These are phyloP conservation scores for Yamadazyma ubonensis DNA, from an alignment of 805 yeast species.

Conservation along the genomic window DNA sequence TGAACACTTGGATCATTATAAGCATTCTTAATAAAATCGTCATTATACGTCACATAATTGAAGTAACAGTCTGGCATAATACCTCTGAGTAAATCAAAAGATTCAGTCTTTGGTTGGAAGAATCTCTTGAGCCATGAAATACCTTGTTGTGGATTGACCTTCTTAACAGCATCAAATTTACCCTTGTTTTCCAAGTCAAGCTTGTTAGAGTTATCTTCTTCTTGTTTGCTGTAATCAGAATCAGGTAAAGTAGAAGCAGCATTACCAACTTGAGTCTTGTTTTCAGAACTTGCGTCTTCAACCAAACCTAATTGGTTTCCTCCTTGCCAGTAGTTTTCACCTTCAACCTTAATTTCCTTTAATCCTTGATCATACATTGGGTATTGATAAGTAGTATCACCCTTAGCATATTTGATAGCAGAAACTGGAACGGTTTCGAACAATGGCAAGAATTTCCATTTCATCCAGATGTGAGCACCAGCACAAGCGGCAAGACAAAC, in stretches of 20 bases:
- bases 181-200: constrained; percentile 7
- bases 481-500: constrained; percentile 59
- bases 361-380: constrained; percentile 66
- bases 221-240: constrained; percentile 12
- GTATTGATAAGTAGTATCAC: constrained; percentile 45
- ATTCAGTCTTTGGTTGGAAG: constrained; percentile 47
- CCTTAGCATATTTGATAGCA: constrained; percentile 50
- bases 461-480: constrained; percentile 55
- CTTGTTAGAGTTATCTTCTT: constrained; percentile 10
- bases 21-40: constrained; percentile 40
- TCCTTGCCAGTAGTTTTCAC: constrained; percentile 48
- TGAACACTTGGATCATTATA: constrained; percentile 58
- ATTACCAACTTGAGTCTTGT: constrained; percentile 19
- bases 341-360: constrained; percentile 53
- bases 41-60: constrained; percentile 42
- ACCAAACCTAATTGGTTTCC: constrained; percentile 41
- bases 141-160: constrained; percentile 19
- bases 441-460: constrained; percentile 58
- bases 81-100: constrained; percentile 45
- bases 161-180: constrained; percentile 3
- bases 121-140: constrained; percentile 37
- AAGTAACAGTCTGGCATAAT: constrained; percentile 42
- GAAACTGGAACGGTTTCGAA: constrained; percentile 70
- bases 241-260: constrained; percentile 12
- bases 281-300: constrained; percentile 2